Conservation (phyloP, 805 yeast species). For the Candida railenensis region DNA sequence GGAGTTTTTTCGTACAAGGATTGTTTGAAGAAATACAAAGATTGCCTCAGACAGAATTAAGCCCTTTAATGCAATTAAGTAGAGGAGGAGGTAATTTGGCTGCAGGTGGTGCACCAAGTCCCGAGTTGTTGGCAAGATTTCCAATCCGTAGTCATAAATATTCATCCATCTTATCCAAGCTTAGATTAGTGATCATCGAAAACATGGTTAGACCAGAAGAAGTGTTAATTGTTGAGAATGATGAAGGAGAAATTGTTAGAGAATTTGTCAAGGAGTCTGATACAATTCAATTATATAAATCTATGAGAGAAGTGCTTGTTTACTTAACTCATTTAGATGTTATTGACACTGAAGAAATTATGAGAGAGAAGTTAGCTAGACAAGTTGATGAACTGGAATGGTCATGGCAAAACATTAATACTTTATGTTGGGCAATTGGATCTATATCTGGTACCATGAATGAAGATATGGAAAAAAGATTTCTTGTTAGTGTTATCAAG, state of each 20-base stretch:
- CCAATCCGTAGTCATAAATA: constrained; percentile 87
- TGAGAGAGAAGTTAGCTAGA: constrained; percentile 86
- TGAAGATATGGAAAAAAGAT: constrained; percentile 94
- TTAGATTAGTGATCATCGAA: constrained; percentile 92
- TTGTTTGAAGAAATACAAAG: constrained; percentile 84
- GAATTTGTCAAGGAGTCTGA: constrained; percentile 97
- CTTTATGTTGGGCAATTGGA: constrained; percentile 99
- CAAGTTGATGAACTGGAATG: constrained; percentile 97
- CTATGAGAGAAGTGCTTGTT: constrained; percentile 93
- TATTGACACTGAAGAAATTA: constrained; percentile 87
- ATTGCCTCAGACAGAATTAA: constrained; percentile 67
- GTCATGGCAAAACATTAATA: constrained; percentile 98
- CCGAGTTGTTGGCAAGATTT: constrained; percentile 69
- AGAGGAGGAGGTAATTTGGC: constrained; percentile 44
- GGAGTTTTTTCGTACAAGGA: constrained; percentile 83
- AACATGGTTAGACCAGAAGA: constrained; percentile 99
- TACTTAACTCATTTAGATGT: constrained; percentile 95
- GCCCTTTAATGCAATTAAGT: constrained; percentile 73
- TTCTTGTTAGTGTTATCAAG: constrained; percentile 88
- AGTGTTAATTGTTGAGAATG: constrained; percentile 94
- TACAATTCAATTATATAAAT: constrained; percentile 91
- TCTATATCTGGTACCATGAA: constrained; percentile 98
- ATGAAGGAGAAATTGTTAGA: constrained; percentile 98
- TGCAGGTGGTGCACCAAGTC: constrained; percentile 83
- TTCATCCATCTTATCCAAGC: constrained; percentile 70